These are phyloP conservation scores for Ascocoryne sarcoides DNA, from an alignment of 2,329 filamentous ascomycete species.

Conservation along the genomic window DNA sequence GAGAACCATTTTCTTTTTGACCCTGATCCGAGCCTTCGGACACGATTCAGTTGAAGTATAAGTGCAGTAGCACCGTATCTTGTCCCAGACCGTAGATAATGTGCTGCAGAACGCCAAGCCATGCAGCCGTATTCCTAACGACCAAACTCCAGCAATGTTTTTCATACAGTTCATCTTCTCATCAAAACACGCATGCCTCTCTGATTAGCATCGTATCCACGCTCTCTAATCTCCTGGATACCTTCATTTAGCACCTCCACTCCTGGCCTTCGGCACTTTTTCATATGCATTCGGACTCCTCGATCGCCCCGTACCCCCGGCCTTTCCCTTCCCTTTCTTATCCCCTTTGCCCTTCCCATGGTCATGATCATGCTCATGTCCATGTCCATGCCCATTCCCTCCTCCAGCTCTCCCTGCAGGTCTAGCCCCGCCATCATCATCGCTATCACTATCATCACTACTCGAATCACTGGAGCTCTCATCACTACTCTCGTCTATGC, in stretches of 20 bases:
- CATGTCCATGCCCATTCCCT: slow-evolving; percentile 23
- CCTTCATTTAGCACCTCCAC: slow-evolving; percentile 4
- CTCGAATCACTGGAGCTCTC: slow-evolving; percentile 48
- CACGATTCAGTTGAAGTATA: too few species aligned
- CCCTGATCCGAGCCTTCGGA: too few species aligned
- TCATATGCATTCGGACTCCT: slow-evolving; percentile 78
- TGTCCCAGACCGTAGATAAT: too few species aligned
- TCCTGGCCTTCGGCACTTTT: slow-evolving; percentile 56
- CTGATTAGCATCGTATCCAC: too few species aligned
- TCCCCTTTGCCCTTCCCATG: slow-evolving; percentile 32
- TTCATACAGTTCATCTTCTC: too few species aligned
- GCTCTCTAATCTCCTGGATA: too few species aligned
- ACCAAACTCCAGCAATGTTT: slow-evolving; percentile 1
- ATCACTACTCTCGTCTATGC: slow-evolving; percentile 72
- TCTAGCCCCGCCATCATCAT: slow-evolving; percentile 37
- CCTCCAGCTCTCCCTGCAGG: slow-evolving; percentile 26
- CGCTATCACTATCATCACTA: slow-evolving; percentile 34
- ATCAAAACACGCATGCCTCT: too few species aligned
- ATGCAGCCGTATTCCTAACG: neutral
- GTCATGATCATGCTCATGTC: slow-evolving; percentile 28
- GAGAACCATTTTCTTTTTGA: too few species aligned
- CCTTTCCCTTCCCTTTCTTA: slow-evolving; percentile 30
- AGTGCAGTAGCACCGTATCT: too few species aligned
- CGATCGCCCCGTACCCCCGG: slow-evolving; percentile 34
- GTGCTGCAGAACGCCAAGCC: neutral